Evolutionary conservation across 1,284 basidiomycete species (phyloP), one percentile per base, ranked within the genome.

Genomic region (Boletus sp.): DNA sequence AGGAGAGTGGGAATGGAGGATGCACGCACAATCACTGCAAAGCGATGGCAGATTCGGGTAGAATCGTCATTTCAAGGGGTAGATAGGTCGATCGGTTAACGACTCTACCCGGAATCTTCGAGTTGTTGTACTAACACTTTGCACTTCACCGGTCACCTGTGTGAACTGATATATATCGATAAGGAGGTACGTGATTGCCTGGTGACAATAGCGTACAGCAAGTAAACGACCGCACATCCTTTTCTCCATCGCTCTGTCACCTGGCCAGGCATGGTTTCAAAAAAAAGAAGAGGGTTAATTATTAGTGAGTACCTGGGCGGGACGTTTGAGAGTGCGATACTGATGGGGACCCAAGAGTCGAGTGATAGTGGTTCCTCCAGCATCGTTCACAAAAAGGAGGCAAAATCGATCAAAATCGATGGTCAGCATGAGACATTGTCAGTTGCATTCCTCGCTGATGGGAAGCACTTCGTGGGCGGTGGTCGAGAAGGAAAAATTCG

Each of bases 401-500:
- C 11, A 18, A 55, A 20, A 35, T 24, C 18, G 33, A 49, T 63
- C 1, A 31, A 52, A 15, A 45, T 61, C 12, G 13, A 56, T 9
- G 29, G 16, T 18, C 24, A 18, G 33, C 42, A 15, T 1, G 16
- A 4, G 2, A 49, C 46, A 53, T 9, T 1, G 3, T 44, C 53
- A 7, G 27, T 53, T 20, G 58, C 51, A 2, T 62, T 61, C 37
- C 41, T 48, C 22, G 41, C 9, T 3, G 46, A 39, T 18, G 53
- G 58, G 9, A 37, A 18, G 24, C 22, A 61, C 5, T 15, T 62
- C 33, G n/a, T 61, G 33, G 31, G 57, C 6, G 52, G 49, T 4
- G 52, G 49, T 4, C 0, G 5, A 1, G 61, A 35, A 29, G 29
- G 24, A 1, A 52, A 20, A 33, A 35, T 61, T 42, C 60, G 56